Evolutionary conservation across 495 filamentous ascomycete species (phyloP).

Genomic region (Opeltia flavorubescens): DNA sequence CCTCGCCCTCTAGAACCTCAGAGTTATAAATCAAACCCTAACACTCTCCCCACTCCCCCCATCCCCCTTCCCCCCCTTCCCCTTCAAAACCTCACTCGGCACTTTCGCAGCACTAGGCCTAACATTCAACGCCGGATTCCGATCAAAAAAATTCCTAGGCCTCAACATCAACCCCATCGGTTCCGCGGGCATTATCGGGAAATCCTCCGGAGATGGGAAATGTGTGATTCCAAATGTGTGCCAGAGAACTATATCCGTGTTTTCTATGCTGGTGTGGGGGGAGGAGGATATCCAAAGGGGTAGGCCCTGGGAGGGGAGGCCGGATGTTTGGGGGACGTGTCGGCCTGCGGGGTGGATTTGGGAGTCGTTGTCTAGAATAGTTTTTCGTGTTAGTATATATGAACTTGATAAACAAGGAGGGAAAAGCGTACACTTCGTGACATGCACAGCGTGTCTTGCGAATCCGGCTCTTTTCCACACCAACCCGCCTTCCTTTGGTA

Average conservation of each 20-base stretch:
- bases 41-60: constrained; percentile 31
- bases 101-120: constrained; percentile 63
- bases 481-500: constrained; percentile 73
- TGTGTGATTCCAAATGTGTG: constrained; percentile 92
- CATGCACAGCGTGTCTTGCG: constrained; percentile 78
- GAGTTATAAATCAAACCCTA: constrained; percentile 26
- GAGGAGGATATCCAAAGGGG: constrained; percentile 61
- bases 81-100: constrained; percentile 52
- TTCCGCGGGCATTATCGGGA: constrained; percentile 89
- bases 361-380: constrained; percentile 52
- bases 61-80: constrained; percentile 28
- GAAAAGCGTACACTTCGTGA: constrained; percentile 64
- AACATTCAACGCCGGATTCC: constrained; percentile 80
- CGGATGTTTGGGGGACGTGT: constrained; percentile 86
- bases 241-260: constrained; percentile 87
- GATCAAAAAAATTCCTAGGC: constrained; percentile 76
- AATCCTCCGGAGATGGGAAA: constrained; percentile 87
- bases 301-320: constrained; percentile 64
- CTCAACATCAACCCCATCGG: constrained; percentile 73
- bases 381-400: background rate
- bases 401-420: background rate
- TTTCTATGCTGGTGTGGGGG: constrained; percentile 62
- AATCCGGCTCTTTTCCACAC: constrained; percentile 95
- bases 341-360: constrained; percentile 86
- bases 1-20: no score